These are phyloP conservation scores for Sarocladium strictum DNA, from an alignment of 2,329 filamentous ascomycete genomes.

Conservation along the genomic window DNA sequence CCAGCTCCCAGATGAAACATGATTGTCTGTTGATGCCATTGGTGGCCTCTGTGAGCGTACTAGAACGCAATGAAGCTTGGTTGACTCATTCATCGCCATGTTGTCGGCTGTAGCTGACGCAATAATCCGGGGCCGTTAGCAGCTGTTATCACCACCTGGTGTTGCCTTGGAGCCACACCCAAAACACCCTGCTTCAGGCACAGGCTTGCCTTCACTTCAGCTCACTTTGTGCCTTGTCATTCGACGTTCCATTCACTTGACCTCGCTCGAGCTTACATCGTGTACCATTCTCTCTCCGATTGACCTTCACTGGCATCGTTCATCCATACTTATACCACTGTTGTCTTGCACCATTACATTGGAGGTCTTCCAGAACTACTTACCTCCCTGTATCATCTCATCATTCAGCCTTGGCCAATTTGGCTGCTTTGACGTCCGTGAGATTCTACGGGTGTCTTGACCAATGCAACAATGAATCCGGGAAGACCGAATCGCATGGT, in stretches of 20 bases:
- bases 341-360: too few relatives aligned
- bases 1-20: neutral
- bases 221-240: neutral
- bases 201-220: neutral
- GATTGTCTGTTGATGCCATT: neutral
- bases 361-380: neutral
- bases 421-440: too few relatives aligned
- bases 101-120: neutral
- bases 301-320: neutral
- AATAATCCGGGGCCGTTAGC: conserved; percentile 15
- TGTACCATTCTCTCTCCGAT: too few relatives aligned
- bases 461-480: neutral
- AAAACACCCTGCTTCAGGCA: neutral
- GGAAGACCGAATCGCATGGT: neutral
- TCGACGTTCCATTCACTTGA: neutral
- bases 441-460: neutral
- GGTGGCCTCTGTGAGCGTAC: neutral
- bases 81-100: neutral
- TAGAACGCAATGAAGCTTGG: neutral
- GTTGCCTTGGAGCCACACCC: conserved; percentile 18
- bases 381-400: neutral
- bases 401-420: neutral
- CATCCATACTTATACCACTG: too few relatives aligned
- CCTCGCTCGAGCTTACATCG: too few relatives aligned
- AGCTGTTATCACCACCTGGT: conserved; percentile 19